Conservation (phyloP, 1,139 yeast genomes). For the Yamadazyma sp. region DNA sequence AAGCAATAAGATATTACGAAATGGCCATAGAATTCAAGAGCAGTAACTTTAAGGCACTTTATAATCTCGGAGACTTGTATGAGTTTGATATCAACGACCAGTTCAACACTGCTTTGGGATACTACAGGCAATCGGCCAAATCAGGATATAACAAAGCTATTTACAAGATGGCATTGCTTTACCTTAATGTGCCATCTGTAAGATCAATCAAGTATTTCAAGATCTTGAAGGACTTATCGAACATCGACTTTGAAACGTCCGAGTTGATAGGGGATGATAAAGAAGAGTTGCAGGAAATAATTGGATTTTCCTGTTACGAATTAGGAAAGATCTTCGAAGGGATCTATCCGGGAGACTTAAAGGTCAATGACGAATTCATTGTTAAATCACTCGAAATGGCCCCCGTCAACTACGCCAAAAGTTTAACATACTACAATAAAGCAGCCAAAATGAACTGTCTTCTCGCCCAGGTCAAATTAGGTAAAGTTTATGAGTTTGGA, state of each 20-base stretch:
- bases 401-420: conserved; percentile 55
- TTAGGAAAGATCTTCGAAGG: conserved; percentile 74
- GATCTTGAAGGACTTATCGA: conserved; percentile 39
- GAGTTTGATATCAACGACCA: conserved; percentile 33
- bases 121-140: conserved; percentile 41
- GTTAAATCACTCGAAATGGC: conserved; percentile 34
- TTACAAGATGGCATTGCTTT: conserved; percentile 41
- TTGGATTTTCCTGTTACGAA: conserved; percentile 48
- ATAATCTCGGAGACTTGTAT: conserved; percentile 42
- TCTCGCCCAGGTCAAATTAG: conserved; percentile 83
- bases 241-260: conserved; percentile 33
- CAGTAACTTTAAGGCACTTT: conserved; percentile 35
- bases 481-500: conserved; percentile 86
- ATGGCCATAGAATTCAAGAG: conserved; percentile 34
- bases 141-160: conserved; percentile 47
- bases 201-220: conserved; percentile 39
- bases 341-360: conserved; percentile 50
- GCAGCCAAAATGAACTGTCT: conserved; percentile 79
- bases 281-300: conserved; percentile 43
- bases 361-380: conserved; percentile 38
- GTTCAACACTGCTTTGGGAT: conserved; percentile 34
- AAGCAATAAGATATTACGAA: conserved; percentile 34
- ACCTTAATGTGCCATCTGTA: conserved; percentile 34
- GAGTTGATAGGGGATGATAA: conserved; percentile 41
- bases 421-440: conserved; percentile 67